Evolutionary conservation across 2,329 filamentous ascomycete genomes (phyloP), one percentile per base, ranked within the genome.

Genomic region (Diplodia seriata): DNA sequence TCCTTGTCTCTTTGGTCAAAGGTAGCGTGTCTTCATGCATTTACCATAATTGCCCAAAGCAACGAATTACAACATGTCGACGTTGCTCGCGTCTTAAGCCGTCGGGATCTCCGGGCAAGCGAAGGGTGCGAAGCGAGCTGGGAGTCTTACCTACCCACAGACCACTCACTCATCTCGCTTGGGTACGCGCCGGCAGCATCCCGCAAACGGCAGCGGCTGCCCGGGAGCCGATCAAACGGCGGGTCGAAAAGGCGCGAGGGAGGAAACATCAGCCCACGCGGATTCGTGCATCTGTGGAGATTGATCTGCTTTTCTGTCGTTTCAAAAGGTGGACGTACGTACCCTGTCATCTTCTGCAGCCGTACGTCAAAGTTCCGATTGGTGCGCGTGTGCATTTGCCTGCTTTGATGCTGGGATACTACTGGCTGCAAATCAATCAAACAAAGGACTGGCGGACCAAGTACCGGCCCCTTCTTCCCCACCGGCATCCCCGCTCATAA

Each of bases 131-230:
- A n/a, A 47, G 40, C 15, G 40, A 9, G 40, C 6, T 4, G 7
- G 31, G 31, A 33, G 31, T 33, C 26, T 26, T 26, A 26, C 26
- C 40, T 6, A 47, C 40, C 40, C 40, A 47, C 40, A 47, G 43
- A 47, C 43, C 18, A 47, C 43, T 47, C 18, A 47, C 43, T 47
- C 43, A 47, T 47, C 43, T 47, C 43, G 43, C 43, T 47, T 47
- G 43, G 26, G 26, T 26, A 26, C 26, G 26, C 26, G 26, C 26
- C 26, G 26, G 26, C 26, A 26, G 26, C 12, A 20, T 47, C 43
- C 43, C 43, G 43, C 43, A 11, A 47, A n/a, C 40, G 40, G 6
- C 6, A 11, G 43, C 43, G 43, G 18, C 43, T n/a, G 43, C 43
- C 20, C 20, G n/a, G 11, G 20, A 47, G 43, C 18, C 15, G 43